Base-by-base conservation (phyloP, 73 alveolate species). In the Symbiodinium natans region DNA sequence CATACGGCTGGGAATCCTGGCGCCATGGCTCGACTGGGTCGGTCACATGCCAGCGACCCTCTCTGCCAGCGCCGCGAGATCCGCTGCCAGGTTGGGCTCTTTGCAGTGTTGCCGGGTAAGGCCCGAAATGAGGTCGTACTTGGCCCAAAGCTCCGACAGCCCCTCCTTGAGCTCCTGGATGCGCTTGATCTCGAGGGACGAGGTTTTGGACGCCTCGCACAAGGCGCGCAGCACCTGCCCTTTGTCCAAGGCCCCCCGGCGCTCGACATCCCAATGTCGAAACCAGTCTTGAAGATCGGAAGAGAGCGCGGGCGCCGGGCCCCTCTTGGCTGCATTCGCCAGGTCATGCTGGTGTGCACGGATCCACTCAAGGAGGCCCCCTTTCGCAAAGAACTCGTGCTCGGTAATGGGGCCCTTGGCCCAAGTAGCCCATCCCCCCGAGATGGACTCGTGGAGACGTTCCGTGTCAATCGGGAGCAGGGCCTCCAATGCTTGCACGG, bases 261-360 rank as follows among this genome's bases (percentile, higher is more conserved):
- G 97, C 48, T 90, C 97, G 38, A 63, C 80, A 63, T 63, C 80
- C 80, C 80, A 63, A 29, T 63, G 80, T 36, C 36, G 33, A 63
- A 63, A 63, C 80, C 80, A 63, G 36, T 29, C 36, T 29, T 63
- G 38, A 36, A 63, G 80, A 36, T 63, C n/a, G n/a, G n/a, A n/a
- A n/a, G n/a, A n/a, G n/a, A n/a, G 36, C 80, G 80, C 11, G 27
- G 97, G 97, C 13, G 97, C 97, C 42, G 77, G 46, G 59, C 97
- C 97, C 41, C 97, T 88, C 48, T 90, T 85, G 39, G 43, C 80
- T 52, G 97, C 80, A 34, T 85, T 68, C 71, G 77, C 97, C 80
- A 90, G 36, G 88, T 90, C 97, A 38, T 90, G 97, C 88, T 90
- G 97, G 43, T 90, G 97, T 5, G 97, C 97, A 13, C 97, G 97